Evolutionary conservation across 768 basidiomycete species (phyloP).

Genomic region (Porphyrellus cyaneotinctus): DNA sequence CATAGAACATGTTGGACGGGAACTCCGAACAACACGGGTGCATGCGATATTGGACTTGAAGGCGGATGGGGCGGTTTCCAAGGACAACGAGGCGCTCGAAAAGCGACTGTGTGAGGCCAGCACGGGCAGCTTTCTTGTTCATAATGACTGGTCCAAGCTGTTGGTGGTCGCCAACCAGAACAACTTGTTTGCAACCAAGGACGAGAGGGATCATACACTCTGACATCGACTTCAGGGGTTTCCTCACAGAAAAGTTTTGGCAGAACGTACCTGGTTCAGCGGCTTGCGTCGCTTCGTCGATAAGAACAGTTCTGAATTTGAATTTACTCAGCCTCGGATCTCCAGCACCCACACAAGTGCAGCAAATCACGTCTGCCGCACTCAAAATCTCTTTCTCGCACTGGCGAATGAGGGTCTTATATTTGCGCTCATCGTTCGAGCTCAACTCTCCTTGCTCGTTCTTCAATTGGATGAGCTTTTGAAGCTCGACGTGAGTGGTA

Average conservation of each 20-base stretch:
- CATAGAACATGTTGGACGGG: slow-evolving; percentile 99
- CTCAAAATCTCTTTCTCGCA: slow-evolving; percentile 97
- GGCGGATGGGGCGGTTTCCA: slow-evolving; percentile 92
- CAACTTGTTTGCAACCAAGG: slow-evolving; percentile 97
- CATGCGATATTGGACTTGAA: slow-evolving; percentile 99
- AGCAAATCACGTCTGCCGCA: slow-evolving; percentile 97
- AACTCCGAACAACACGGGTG: slow-evolving; percentile 99
- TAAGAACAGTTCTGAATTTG: slow-evolving; percentile 97
- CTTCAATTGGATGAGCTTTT: slow-evolving; percentile 97
- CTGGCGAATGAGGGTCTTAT: slow-evolving; percentile 90
- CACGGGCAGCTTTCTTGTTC: slow-evolving; percentile 99
- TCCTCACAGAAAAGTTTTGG: background rate
- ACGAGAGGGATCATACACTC: slow-evolving; percentile 99
- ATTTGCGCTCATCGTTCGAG: slow-evolving; percentile 95
- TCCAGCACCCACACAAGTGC: slow-evolving; percentile 96
- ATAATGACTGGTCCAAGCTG: slow-evolving; percentile 99
- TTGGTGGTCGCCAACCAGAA: slow-evolving; percentile 93
- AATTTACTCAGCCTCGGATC: slow-evolving; percentile 94
- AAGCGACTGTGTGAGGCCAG: slow-evolving; percentile 94
- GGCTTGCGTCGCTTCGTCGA: slow-evolving; percentile 98
- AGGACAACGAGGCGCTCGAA: slow-evolving; percentile 97
- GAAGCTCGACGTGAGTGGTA: slow-evolving; percentile 92
- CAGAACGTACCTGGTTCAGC: slow-evolving; percentile 79
- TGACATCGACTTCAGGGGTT: slow-evolving; percentile 30
- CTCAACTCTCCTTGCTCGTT: slow-evolving; percentile 97